Base-by-base conservation (phyloP, 1,284 basidiomycete species). In the Chalciporus piperatoides region DNA sequence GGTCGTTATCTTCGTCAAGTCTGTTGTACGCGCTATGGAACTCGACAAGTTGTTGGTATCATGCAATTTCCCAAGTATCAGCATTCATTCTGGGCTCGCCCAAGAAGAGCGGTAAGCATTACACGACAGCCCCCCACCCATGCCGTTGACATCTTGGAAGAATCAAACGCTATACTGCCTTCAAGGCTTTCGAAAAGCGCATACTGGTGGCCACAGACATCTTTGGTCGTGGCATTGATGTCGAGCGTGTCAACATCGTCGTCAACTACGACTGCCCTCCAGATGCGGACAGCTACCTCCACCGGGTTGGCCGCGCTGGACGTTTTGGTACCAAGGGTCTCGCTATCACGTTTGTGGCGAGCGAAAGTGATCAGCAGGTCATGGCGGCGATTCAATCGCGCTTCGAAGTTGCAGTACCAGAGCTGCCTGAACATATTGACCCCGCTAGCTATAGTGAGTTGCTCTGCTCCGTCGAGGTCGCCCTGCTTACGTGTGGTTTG, bases 1-100 rank as follows among this genome's bases (percentile, higher is more conserved):
- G 92, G 97, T 99, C 60, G 96, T 97, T 59, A 99, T 99, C 63
- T 99, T 99, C 61, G 97, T 99, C 59, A 99, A 98, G 73, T 97
- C 95, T 8, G 94, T 98, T 44, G 88, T 90, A 28, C 89, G 97
- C 55, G 97, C 97, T 2, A 95, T 95, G 52, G 93, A 98, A 71
- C 75, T 99, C 56, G 96, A 99, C 77, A 93, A 95, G 70, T 77
- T 99, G 12, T 77, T 99, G 39, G 90, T 95, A 38, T 94, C 95
- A 47, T 99, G 96, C 78, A 97, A 97, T 73, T 99, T 99, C 79
- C 97, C 97, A 1, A 92, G 89, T 65, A 99, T 99, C 66, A 90
- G 86, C 63, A 98, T 99, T 58, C 97, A 99, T 71, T 98, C 95
- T 32, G 93, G 89, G 30, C 75, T 99, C 30, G 78, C 82, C 36